Evolutionary conservation across 2,329 filamentous ascomycete species (phyloP).

Genomic region (Mollisiaceae sp.): DNA sequence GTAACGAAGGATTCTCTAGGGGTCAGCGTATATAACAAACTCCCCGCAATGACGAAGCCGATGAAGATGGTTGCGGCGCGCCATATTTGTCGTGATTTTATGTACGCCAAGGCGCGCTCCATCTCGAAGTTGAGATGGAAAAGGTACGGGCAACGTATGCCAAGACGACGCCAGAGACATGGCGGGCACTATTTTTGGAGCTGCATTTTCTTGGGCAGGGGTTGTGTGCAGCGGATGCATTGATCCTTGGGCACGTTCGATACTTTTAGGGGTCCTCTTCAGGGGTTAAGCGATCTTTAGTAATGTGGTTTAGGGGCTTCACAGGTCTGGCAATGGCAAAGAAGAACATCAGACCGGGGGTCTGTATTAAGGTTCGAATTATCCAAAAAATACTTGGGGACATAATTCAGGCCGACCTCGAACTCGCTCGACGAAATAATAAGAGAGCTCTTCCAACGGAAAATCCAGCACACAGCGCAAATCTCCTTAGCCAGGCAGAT

Average conservation of each 20-base stretch:
- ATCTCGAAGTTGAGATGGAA: background rate
- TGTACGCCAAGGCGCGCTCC: background rate
- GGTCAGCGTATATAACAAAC: background rate
- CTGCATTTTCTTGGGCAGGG: background rate
- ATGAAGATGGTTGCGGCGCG: background rate
- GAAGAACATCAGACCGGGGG: no score
- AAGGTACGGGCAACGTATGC: background rate
- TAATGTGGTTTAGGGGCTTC: no score
- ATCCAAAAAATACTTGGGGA: no score
- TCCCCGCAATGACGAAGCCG: background rate
- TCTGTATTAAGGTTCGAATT: no score
- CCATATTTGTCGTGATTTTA: slow-evolving; percentile 5
- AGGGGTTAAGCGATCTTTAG: no score
- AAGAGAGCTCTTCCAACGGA: background rate
- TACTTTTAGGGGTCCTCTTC: no score
- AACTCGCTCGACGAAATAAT: background rate
- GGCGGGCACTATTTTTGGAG: background rate
- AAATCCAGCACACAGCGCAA: background rate
- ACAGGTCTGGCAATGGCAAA: no score
- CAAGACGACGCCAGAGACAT: background rate
- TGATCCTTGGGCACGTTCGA: no score
- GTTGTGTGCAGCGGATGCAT: no score
- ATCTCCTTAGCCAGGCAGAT: slow-evolving; percentile 3
- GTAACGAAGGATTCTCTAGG: background rate
- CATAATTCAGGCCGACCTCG: no score